Conservation (phyloP, 202 grass and related monocot species). For the Alloteropsis angusta region DNA sequence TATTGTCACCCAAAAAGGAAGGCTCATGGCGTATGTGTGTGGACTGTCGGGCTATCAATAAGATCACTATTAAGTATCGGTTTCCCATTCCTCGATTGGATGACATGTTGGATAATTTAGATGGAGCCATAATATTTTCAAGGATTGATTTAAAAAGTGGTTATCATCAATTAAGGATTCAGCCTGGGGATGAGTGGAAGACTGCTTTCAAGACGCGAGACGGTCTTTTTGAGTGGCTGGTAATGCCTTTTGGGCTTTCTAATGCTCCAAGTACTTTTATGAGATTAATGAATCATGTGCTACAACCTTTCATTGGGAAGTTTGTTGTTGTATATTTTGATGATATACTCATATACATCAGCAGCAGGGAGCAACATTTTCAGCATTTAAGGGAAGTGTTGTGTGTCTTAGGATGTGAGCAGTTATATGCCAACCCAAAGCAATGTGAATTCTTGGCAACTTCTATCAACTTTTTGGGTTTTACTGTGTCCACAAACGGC, state of each 20-base stretch:
- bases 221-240: conserved; percentile 1
- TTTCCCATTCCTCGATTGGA: not conserved
- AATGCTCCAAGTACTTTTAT: not conserved
- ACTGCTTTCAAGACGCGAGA: conserved; percentile 31
- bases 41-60: not conserved
- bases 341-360: not conserved
- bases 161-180: not conserved
- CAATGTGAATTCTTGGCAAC: not conserved
- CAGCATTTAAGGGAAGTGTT: not conserved
- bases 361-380: not conserved
- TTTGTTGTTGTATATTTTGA: not conserved
- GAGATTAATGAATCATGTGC: not conserved
- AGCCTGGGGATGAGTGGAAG: conserved; percentile 26
- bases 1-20: not conserved
- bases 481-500: not conserved
- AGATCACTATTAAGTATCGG: not conserved
- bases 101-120: not conserved
- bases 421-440: not conserved
- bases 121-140: not conserved
- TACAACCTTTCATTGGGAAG: not conserved
- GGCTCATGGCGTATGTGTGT: not conserved
- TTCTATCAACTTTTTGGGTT: not conserved
- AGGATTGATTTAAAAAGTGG: not conserved
- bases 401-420: not conserved
- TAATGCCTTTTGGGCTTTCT: not conserved